These are phyloP conservation scores for Phytophthora tentaculata DNA, from an alignment of 352 stramenopile genomes.

Conservation along the genomic window DNA sequence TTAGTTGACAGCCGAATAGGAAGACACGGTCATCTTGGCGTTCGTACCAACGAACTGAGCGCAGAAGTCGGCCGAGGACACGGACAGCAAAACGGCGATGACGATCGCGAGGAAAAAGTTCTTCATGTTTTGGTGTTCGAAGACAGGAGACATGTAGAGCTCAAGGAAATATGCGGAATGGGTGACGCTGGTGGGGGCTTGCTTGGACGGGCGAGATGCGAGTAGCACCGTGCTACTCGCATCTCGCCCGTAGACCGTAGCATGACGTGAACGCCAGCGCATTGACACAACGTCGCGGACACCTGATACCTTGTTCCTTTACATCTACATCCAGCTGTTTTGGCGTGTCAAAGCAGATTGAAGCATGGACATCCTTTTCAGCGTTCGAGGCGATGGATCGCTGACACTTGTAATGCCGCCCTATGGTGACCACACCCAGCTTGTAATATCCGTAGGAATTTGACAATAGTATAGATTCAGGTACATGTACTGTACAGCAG, in stretches of 20 bases:
- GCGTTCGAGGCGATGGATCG: conserved; percentile 16
- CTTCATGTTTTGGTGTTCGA: conserved; percentile 20
- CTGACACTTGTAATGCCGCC: conserved; percentile 9
- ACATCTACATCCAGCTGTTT: conserved; percentile 26
- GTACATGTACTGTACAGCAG: no score
- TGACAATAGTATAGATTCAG: no score
- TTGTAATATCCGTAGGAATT: no score
- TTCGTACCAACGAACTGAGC: conserved; percentile 34
- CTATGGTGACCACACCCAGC: conserved; percentile 22
- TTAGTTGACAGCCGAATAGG: conserved; percentile 42
- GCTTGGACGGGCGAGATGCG: no score
- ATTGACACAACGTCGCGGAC: conserved; percentile 10
- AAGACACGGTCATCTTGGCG: conserved; percentile 37
- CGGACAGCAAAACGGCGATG: conserved; percentile 20
- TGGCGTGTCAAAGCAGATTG: conserved; percentile 12
- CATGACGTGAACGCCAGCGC: not conserved
- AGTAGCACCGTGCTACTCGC: no score
- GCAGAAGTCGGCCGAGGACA: conserved; percentile 24
- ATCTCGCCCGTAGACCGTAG: conserved; percentile 6
- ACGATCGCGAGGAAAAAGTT: conserved; percentile 9
- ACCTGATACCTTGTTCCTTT: conserved; percentile 22
- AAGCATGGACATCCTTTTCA: conserved; percentile 24
- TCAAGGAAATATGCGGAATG: conserved; percentile 26
- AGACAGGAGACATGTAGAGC: conserved; percentile 3
- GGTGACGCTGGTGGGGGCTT: not conserved